These are phyloP conservation scores for Verticillium isaacii DNA, from an alignment of 2,329 filamentous ascomycete species.

Conservation along the genomic window DNA sequence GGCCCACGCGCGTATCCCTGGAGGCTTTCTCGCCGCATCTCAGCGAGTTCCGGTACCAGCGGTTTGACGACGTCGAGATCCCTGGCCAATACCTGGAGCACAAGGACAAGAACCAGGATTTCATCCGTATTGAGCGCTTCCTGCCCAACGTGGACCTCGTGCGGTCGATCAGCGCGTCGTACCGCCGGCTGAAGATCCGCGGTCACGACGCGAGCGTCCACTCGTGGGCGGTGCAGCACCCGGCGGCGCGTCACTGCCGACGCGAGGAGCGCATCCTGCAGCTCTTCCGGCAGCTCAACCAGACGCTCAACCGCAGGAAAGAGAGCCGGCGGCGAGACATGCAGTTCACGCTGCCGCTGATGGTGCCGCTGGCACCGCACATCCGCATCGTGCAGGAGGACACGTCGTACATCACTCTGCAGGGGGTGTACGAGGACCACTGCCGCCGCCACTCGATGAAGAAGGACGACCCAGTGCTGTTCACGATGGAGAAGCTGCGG, in stretches of 20 bases:
- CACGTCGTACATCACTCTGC: constrained; percentile 86
- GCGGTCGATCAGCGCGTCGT: constrained; percentile 83
- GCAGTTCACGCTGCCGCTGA: constrained; percentile 92
- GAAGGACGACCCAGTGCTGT: constrained; percentile 93
- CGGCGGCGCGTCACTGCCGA: constrained; percentile 84
- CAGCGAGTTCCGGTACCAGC: constrained; percentile 94
- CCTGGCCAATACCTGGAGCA: constrained; percentile 96
- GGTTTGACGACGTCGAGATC: constrained; percentile 97
- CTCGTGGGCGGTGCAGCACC: constrained; percentile 93
- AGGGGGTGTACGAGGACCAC: constrained; percentile 94
- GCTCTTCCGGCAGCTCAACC: constrained; percentile 96
- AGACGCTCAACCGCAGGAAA: constrained; percentile 85
- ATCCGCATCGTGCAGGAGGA: constrained; percentile 96
- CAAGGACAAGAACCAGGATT: constrained; percentile 98
- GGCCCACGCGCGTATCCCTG: constrained; percentile 66
- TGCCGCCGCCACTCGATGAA: constrained; percentile 81
- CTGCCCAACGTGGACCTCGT: constrained; percentile 91
- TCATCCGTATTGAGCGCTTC: constrained; percentile 95
- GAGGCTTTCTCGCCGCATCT: constrained; percentile 87
- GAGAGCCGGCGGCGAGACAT: constrained; percentile 90
- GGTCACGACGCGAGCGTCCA: constrained; percentile 98
- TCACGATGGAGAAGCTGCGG: constrained; percentile 91
- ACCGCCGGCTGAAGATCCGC: constrained; percentile 89
- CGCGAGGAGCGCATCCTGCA: constrained; percentile 94
- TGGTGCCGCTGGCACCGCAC: constrained; percentile 91